Conservation (phyloP, 75 land plant species). For the Gnetum montanum region DNA sequence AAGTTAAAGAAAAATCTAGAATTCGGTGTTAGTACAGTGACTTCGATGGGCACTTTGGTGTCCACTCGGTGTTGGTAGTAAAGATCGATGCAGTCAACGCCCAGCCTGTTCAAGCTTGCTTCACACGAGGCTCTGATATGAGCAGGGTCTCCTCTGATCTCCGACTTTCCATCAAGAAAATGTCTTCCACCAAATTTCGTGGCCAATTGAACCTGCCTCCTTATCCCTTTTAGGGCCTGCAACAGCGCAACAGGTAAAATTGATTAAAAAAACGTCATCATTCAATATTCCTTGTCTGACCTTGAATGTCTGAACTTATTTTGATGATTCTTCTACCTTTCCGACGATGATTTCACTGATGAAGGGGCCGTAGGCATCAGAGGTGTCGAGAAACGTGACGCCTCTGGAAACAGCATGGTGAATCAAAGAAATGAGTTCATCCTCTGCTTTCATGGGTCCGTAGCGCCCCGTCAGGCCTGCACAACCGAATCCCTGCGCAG, state of each 20-base stretch:
- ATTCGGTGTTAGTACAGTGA: constrained; percentile 9
- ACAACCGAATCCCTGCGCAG: constrained; percentile 52
- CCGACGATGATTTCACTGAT: constrained; percentile 55
- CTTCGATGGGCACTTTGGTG: constrained; percentile 20
- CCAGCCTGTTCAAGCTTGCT: constrained; percentile 18
- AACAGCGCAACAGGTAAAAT: background rate
- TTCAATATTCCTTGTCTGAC: background rate
- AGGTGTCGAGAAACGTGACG: constrained; percentile 56
- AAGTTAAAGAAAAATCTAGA: no score
- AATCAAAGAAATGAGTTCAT: constrained; percentile 45
- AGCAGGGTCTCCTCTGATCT: constrained; percentile 18
- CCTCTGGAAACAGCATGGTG: constrained; percentile 40
- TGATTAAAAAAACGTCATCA: background rate
- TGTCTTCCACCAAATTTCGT: constrained; percentile 20
- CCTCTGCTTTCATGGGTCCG: constrained; percentile 45
- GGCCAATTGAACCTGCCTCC: constrained; percentile 24
- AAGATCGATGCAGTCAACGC: constrained; percentile 19
- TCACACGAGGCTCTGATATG: constrained; percentile 23
- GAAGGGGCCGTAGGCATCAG: constrained; percentile 52
- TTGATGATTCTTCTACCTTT: constrained; percentile 19
- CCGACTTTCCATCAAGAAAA: background rate
- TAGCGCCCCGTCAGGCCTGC: constrained; percentile 56
- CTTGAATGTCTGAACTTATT: background rate
- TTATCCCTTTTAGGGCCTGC: constrained; percentile 17
- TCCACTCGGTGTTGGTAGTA: constrained; percentile 26